A percentile compares a stretch with the other conserved stretches of the same genome.
These are phyloP conservation scores for Globisporangium apiculatum DNA, from an alignment of 352 stramenopile genomes.

Conservation along the genomic window DNA sequence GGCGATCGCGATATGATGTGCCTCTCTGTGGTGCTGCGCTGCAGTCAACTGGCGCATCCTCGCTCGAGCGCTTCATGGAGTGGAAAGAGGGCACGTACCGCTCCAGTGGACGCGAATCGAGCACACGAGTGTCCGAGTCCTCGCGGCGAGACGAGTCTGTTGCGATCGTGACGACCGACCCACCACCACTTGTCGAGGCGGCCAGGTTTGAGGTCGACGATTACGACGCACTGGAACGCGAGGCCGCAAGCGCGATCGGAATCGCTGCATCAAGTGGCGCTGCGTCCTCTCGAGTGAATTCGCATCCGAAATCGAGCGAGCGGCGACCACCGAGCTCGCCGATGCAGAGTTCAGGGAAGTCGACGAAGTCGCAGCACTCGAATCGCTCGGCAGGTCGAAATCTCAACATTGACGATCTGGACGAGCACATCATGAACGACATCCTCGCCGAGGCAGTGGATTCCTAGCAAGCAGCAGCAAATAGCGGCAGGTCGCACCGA, in stretches of 20 bases:
- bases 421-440: constrained; percentile 63
- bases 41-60: neutral
- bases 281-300: neutral
- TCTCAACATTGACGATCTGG: constrained; percentile 48
- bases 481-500: neutral
- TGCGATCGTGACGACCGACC: neutral
- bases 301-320: constrained; percentile 2
- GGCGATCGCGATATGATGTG: no score
- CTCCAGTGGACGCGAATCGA: constrained; percentile 10
- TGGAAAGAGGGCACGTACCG: constrained; percentile 7
- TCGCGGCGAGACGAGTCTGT: neutral
- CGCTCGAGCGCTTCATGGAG: constrained; percentile 8
- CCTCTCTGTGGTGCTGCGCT: no score
- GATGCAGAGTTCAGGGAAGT: neutral
- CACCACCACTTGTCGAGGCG: neutral
- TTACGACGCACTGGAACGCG: neutral
- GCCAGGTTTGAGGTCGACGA: neutral
- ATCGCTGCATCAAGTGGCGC: neutral
- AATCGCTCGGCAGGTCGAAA: constrained; percentile 8
- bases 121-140: constrained; percentile 1
- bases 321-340: neutral
- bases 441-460: constrained; percentile 32
- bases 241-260: constrained; percentile 5
- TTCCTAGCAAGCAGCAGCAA: neutral
- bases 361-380: constrained; percentile 7